A percentile compares a stretch with the other conserved stretches of the same genome.
phyloP scores from a whole-genome alignment of 1,284 basidiomycete genomes.

The Sphaerobolus stellatus region DNA sequence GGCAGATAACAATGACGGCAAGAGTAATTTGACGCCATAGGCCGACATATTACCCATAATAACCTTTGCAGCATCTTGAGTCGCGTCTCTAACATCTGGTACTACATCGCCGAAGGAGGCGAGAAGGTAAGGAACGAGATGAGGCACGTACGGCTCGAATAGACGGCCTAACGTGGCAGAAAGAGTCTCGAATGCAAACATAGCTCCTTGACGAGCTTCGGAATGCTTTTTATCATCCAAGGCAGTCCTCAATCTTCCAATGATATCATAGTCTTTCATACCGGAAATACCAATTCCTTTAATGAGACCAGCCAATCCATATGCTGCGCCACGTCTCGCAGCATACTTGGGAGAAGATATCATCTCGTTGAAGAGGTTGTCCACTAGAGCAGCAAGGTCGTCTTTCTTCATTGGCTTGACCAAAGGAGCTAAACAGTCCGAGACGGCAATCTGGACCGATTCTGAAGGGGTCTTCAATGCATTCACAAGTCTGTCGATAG shows the following conservation, averaged over 20 bases:
- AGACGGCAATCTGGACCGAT: constrained; percentile 94
- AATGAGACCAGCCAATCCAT: constrained; percentile 91
- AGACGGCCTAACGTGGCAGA: constrained; percentile 82
- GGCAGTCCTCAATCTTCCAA: constrained; percentile 73
- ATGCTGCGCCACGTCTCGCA: constrained; percentile 89
- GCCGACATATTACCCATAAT: constrained; percentile 97
- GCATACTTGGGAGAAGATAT: constrained; percentile 86
- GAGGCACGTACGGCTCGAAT: constrained; percentile 94
- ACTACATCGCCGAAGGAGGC: constrained; percentile 88
- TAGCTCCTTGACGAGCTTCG: constrained; percentile 88
- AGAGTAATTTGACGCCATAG: constrained; percentile 92
- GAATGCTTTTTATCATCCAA: constrained; percentile 89
- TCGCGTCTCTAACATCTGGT: constrained; percentile 91
- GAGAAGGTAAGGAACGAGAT: constrained; percentile 84
- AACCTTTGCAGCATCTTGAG: constrained; percentile 88
- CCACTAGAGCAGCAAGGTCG: constrained; percentile 68
- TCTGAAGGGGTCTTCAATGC: constrained; percentile 95
- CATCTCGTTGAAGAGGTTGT: constrained; percentile 75
- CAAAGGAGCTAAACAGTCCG: constrained; percentile 90
- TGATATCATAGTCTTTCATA: constrained; percentile 83
- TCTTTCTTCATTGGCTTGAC: constrained; percentile 72
- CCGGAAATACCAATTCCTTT: constrained; percentile 86
- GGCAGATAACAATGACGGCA: constrained; percentile 88
- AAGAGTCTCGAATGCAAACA: constrained; percentile 95
- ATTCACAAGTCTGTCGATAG: constrained; percentile 88